Evolutionary conservation across 2,329 filamentous ascomycete genomes (phyloP).

Genomic region (Acarospora socialis): DNA sequence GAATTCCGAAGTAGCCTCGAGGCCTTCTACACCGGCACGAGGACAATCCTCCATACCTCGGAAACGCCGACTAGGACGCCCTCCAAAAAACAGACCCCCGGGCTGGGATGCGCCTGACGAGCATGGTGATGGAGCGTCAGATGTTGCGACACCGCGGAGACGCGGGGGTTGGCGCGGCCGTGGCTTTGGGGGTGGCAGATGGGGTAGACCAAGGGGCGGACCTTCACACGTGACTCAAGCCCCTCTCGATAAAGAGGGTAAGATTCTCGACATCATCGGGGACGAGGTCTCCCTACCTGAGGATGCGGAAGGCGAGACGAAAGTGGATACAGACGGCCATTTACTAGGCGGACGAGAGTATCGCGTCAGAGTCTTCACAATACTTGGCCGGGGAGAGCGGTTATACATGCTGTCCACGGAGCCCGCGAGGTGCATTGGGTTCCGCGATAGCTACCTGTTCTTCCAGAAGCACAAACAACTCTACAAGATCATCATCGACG

Average conservation of each 20-base stretch:
- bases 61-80: conserved; percentile 65
- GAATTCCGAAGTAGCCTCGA: conserved; percentile 31
- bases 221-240: conserved; percentile 67
- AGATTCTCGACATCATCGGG: conserved; percentile 74
- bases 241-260: conserved; percentile 85
- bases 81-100: conserved; percentile 69
- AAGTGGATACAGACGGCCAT: conserved; percentile 81
- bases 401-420: conserved; percentile 99
- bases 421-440: conserved; percentile 88
- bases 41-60: conserved; percentile 46
- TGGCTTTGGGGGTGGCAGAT: conserved; percentile 45
- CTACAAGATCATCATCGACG: conserved; percentile 95
- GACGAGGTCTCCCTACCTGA: conserved; percentile 85
- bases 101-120: conserved; percentile 55
- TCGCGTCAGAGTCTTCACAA: conserved; percentile 86
- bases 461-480: conserved; percentile 96
- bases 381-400: conserved; percentile 65
- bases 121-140: conserved; percentile 24
- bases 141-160: conserved; percentile 41
- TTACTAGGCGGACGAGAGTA: conserved; percentile 79
- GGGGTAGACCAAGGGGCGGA: conserved; percentile 59
- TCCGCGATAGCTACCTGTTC: conserved; percentile 95
- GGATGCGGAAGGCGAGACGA: conserved; percentile 76
- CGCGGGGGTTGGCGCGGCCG: conserved; percentile 49
- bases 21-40: conserved; percentile 33